Conservation (phyloP, 495 filamentous ascomycete species). For the Cercophora samala region DNA sequence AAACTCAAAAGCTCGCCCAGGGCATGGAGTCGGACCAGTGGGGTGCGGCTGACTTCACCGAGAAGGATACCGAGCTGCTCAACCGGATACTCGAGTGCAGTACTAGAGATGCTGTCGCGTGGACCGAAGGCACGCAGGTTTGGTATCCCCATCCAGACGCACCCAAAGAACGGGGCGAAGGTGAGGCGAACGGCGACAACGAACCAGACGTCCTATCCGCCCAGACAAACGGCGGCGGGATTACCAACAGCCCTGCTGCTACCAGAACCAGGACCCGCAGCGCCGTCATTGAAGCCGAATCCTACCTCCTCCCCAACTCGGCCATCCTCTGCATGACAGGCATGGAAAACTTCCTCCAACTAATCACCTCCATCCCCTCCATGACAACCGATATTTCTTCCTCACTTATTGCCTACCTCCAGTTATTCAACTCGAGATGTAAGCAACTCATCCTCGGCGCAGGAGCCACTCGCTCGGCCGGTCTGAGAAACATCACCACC, state of each 20-base stretch:
- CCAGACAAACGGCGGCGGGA: constrained; percentile 48
- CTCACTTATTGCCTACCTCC: constrained; percentile 61
- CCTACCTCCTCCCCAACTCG: constrained; percentile 81
- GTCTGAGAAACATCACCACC: constrained; percentile 92
- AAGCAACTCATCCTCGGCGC: constrained; percentile 93
- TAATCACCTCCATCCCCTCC: constrained; percentile 79
- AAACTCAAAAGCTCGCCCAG: constrained; percentile 75
- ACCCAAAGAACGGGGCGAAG: constrained; percentile 18
- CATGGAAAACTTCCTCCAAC: constrained; percentile 75
- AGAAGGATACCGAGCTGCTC: constrained; percentile 61
- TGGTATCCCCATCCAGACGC: constrained; percentile 56
- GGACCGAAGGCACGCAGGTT: constrained; percentile 67
- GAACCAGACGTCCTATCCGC: constrained; percentile 18
- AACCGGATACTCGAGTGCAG: constrained; percentile 70
- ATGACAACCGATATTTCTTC: constrained; percentile 80
- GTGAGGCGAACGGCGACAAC: neutral
- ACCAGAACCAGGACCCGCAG: constrained; percentile 46
- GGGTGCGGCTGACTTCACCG: constrained; percentile 82
- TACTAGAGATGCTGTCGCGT: constrained; percentile 72
- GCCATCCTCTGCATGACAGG: constrained; percentile 74
- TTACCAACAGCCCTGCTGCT: constrained; percentile 52
- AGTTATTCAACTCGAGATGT: constrained; percentile 90
- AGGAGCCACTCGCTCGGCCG: constrained; percentile 85
- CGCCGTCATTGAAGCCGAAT: constrained; percentile 79
- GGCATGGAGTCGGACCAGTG: constrained; percentile 88